phyloP scores from a whole-genome alignment of 2,329 filamentous ascomycete genomes.

The Penicillium sp. region DNA sequence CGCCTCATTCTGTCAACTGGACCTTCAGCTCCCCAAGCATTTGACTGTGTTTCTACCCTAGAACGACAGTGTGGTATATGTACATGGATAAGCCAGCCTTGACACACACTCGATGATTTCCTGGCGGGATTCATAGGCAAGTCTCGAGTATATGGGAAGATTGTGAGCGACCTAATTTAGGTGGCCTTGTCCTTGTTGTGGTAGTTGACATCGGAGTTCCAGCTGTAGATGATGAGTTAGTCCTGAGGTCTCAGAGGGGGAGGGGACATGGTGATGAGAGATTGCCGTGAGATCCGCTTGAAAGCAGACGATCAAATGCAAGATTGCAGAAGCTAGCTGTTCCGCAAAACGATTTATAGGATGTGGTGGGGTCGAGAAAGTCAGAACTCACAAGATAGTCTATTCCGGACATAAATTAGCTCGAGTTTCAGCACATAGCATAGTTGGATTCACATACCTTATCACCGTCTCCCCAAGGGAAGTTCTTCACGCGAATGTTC shows the following conservation, averaged over 20 bases:
- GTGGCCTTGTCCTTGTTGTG: slow-evolving; percentile 81
- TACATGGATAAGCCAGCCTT: slow-evolving; percentile 27
- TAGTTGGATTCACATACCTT: slow-evolving; percentile 61
- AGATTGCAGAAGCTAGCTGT: neutral
- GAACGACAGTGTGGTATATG: slow-evolving; percentile 28
- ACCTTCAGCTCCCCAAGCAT: slow-evolving; percentile 8
- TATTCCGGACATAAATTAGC: slow-evolving; percentile 29
- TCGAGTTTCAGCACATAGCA: neutral
- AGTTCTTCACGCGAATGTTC: slow-evolving; percentile 98
- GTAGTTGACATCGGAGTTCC: slow-evolving; percentile 94
- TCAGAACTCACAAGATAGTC: slow-evolving; percentile 63
- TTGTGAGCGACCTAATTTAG: slow-evolving; percentile 25
- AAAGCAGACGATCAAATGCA: neutral
- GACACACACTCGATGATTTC: slow-evolving; percentile 4
- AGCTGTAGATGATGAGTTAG: slow-evolving; percentile 55
- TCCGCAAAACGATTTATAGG: neutral
- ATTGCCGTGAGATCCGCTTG: neutral
- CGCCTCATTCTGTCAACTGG: slow-evolving; percentile 23
- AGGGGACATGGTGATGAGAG: neutral
- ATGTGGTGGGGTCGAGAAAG: neutral
- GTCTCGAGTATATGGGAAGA: neutral
- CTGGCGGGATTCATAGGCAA: slow-evolving; percentile 1
- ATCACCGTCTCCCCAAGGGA: slow-evolving; percentile 89
- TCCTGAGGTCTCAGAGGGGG: neutral
- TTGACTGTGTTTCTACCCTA: slow-evolving; percentile 13